Evolutionary conservation across 2,329 filamentous ascomycete genomes (phyloP).

Genomic region (Alternaria triticimaculans): DNA sequence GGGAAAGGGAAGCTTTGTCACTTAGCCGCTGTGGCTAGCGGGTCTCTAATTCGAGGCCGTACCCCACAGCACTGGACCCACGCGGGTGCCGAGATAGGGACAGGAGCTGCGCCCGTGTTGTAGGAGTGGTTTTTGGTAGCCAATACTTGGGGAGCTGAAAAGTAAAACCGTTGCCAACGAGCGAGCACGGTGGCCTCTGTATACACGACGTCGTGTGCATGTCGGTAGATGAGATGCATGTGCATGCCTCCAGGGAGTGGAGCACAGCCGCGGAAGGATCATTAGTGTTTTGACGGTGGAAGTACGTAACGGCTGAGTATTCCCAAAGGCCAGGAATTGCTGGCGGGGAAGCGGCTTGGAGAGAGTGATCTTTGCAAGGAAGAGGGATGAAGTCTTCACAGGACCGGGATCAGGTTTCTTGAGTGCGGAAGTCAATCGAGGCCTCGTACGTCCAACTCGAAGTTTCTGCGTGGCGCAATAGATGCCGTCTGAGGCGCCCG

Average conservation of each 20-base stretch:
- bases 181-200: conserved; percentile 8
- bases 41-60: conserved; percentile 11
- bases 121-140: conserved; percentile 10
- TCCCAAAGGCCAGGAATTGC: conserved; percentile 9
- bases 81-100: conserved; percentile 6
- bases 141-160: conserved; percentile 15
- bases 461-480: conserved; percentile 12
- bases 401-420: conserved; percentile 4
- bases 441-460: conserved; percentile 17
- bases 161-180: conserved; percentile 13
- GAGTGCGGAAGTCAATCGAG: not conserved
- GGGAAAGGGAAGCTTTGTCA: conserved; percentile 12
- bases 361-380: conserved; percentile 12
- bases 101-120: conserved; percentile 3
- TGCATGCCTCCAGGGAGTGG: conserved; percentile 5
- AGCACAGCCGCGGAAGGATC: conserved; percentile 15
- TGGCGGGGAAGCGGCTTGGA: conserved; percentile 11
- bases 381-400: not conserved
- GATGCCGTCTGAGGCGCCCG: conserved; percentile 12
- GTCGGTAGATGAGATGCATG: conserved; percentile 9
- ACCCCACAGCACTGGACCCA: conserved; percentile 15
- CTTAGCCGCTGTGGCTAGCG: conserved; percentile 14
- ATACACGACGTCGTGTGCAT: conserved; percentile 13
- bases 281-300: conserved; percentile 15
- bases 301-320: conserved; percentile 12